These are phyloP conservation scores for Trichoderma afroharzianum DNA, from an alignment of 2,329 filamentous ascomycete genomes.

Conservation along the genomic window DNA sequence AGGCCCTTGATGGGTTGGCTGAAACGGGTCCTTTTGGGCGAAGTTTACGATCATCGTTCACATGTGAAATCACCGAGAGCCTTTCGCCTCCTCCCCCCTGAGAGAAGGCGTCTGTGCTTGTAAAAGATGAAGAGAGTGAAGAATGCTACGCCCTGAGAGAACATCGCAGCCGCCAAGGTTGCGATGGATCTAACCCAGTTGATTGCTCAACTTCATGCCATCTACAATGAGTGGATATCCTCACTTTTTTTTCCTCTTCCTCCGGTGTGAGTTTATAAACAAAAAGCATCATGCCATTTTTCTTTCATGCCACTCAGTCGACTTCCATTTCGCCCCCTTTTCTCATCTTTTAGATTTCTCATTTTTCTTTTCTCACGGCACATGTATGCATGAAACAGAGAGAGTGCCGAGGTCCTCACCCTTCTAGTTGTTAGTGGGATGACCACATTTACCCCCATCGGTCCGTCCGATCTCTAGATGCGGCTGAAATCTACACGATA, in stretches of 20 bases:
- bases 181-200: neutral
- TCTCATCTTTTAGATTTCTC: neutral
- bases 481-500: constrained; percentile 4
- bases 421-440: too few relatives aligned
- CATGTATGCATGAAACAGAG: neutral
- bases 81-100: neutral
- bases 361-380: neutral
- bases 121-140: neutral
- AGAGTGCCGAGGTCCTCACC: neutral
- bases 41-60: neutral
- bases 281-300: neutral
- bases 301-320: neutral
- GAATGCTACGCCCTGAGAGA: neutral
- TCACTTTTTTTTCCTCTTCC: neutral
- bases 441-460: neutral
- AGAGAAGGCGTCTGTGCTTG: neutral
- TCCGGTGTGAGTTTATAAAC: neutral
- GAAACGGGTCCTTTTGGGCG: neutral
- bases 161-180: neutral
- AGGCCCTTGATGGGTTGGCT: too few relatives aligned
- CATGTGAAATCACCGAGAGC: neutral
- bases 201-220: neutral
- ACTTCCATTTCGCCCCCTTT: neutral
- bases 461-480: constrained; percentile 1
- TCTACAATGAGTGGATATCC: neutral